These are phyloP conservation scores for Fusarium incarnatum DNA, from an alignment of 2,329 filamentous ascomycete genomes.

Conservation along the genomic window DNA sequence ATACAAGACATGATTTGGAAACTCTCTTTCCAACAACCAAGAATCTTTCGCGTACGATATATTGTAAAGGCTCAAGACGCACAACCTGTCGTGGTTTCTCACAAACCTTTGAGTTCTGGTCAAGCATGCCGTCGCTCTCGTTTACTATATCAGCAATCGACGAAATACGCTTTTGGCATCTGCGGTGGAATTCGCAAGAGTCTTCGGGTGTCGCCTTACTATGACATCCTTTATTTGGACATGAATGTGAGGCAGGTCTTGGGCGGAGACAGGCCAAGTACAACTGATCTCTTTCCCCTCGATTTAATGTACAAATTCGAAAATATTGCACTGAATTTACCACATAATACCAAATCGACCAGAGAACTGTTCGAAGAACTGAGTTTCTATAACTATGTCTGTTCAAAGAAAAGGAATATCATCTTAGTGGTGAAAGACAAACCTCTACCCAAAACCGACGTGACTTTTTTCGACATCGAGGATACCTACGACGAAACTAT, in stretches of 20 bases:
- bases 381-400: too few species aligned
- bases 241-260: fast-evolving
- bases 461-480: neutral
- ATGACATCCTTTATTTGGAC: constrained; percentile 13
- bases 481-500: neutral
- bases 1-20: neutral
- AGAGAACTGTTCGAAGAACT: fast-evolving
- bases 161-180: neutral
- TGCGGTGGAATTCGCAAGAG: neutral
- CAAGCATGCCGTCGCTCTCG: constrained; percentile 2
- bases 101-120: neutral
- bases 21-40: neutral
- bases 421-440: neutral
- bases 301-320: fast-evolving
- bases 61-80: neutral
- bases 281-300: too few species aligned
- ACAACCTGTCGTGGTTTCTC: neutral
- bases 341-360: fast-evolving
- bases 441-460: neutral
- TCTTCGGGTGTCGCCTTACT: neutral
- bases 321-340: neutral
- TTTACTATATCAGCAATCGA: neutral
- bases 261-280: too few species aligned
- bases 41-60: neutral
- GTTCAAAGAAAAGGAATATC: neutral